Conservation (phyloP, 352 stramenopile genomes). For the Globisporangium ultimum region DNA sequence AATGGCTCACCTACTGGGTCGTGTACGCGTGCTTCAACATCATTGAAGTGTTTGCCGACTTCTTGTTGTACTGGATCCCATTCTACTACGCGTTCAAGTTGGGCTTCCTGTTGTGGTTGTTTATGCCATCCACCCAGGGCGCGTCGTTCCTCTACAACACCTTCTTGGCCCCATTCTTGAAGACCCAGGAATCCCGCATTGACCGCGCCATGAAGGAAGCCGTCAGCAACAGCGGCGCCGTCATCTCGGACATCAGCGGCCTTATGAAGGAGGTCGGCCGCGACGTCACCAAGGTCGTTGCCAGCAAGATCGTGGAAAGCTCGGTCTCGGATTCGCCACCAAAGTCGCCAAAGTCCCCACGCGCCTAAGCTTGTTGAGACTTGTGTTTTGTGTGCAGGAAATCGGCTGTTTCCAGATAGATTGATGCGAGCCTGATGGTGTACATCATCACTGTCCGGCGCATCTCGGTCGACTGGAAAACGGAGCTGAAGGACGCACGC, state of each 20-base stretch:
- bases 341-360: conserved; percentile 12
- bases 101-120: conserved; percentile 96
- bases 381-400: conserved; percentile 9
- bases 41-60: conserved; percentile 95
- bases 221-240: conserved; percentile 61
- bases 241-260: conserved; percentile 78
- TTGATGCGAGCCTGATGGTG: too few relatives aligned
- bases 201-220: conserved; percentile 85
- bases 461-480: too few relatives aligned
- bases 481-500: background rate
- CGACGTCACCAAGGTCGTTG: conserved; percentile 75
- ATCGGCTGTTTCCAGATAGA: background rate
- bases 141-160: conserved; percentile 95
- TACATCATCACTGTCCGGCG: too few relatives aligned
- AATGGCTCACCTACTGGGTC: conserved; percentile 98
- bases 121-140: conserved; percentile 95
- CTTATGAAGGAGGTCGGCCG: conserved; percentile 72
- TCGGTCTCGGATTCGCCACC: conserved; percentile 24
- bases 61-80: conserved; percentile 96
- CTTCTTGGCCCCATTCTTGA: conserved; percentile 89
- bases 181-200: conserved; percentile 78
- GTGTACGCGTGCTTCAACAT: conserved; percentile 97
- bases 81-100: conserved; percentile 99
- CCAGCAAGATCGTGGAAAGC: conserved; percentile 69
- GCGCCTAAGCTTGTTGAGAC: conserved; percentile 6